A percentile compares a stretch with the other conserved stretches of the same genome.
phyloP scores from a whole-genome alignment of 164 flowering plant species.

The grape (Vitis vinifera) region ASM3070453v1 NC_081811.1:23974501-23975000 shows the following conservation, averaged over 20 bases:
- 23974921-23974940: slow-evolving; percentile 74
- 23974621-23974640: slow-evolving; percentile 60
- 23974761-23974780: slow-evolving; percentile 56
- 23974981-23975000: slow-evolving; percentile 69
- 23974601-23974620: slow-evolving; percentile 57
- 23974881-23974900: slow-evolving; percentile 66
- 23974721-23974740: not conserved
- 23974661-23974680: slow-evolving; percentile 45
- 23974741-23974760: not conserved
- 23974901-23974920: slow-evolving; percentile 68
- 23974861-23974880: slow-evolving; percentile 74
- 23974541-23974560: slow-evolving; percentile 66
- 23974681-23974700: not conserved
- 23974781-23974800: slow-evolving; percentile 61
- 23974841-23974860: slow-evolving; percentile 69
- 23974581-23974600: slow-evolving; percentile 58
- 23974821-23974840: slow-evolving; percentile 66
- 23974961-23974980: slow-evolving; percentile 74
- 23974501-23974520: slow-evolving; percentile 63
- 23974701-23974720: not conserved
- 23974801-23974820: slow-evolving; percentile 71
- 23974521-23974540: slow-evolving; percentile 60
- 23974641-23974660: slow-evolving; percentile 67
- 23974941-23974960: slow-evolving; percentile 65
- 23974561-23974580: slow-evolving; percentile 61